phyloP scores from a whole-genome alignment of 1,284 basidiomycete genomes.

The Cryptococcus jaspeensis region DNA sequence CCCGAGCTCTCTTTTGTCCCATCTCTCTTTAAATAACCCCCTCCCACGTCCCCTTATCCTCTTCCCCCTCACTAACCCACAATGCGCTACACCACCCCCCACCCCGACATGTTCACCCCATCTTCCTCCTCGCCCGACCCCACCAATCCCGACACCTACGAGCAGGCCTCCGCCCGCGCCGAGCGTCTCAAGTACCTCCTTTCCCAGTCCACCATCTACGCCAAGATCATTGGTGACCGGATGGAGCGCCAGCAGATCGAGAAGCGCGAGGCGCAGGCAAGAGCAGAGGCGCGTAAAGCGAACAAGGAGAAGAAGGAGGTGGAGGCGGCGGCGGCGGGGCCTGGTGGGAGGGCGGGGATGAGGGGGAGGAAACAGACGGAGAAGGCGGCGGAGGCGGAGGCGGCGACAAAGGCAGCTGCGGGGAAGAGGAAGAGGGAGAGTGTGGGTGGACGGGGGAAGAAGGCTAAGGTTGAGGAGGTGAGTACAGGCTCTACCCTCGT shows the following conservation, averaged over 20 bases:
- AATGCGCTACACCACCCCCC: background rate
- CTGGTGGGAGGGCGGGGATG: conserved; percentile 7
- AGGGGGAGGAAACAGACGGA: conserved; percentile 18
- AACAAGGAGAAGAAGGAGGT: conserved; percentile 47
- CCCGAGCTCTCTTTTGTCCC: conserved; percentile 21
- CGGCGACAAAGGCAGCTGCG: conserved; percentile 7
- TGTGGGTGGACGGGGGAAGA: conserved; percentile 21
- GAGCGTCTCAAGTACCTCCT: conserved; percentile 41
- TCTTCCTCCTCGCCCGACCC: background rate
- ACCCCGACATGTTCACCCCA: background rate
- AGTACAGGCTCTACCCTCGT: background rate
- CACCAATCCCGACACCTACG: conserved; percentile 5
- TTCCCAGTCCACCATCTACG: conserved; percentile 49
- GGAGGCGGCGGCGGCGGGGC: conserved; percentile 1
- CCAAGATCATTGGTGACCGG: conserved; percentile 51
- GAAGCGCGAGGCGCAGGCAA: conserved; percentile 40
- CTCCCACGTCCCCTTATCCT: background rate
- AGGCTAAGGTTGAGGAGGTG: conserved; percentile 23
- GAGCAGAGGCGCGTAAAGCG: conserved; percentile 40
- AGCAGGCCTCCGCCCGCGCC: conserved; percentile 37
- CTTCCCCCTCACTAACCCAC: background rate
- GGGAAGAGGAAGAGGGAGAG: conserved; percentile 28
- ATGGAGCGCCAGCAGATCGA: conserved; percentile 52
- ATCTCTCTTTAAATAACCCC: background rate
- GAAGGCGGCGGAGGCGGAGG: conserved; percentile 19